phyloP scores from a whole-genome alignment of 2,329 filamentous ascomycete species.

The Curvularia verruculosa region DNA sequence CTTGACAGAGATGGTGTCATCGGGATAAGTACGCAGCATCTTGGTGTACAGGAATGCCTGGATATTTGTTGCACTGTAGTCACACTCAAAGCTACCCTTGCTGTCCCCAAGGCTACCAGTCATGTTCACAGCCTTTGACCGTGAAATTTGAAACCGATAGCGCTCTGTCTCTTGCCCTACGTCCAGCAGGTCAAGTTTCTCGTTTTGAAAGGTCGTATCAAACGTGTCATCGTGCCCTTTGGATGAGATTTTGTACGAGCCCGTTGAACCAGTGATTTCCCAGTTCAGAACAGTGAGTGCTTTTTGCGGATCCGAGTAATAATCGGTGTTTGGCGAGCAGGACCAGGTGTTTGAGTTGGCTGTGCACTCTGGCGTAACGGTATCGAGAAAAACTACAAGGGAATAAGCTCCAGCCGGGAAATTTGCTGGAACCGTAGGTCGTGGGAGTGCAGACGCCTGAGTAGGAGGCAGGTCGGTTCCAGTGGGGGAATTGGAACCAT shows the following conservation, averaged over 20 bases:
- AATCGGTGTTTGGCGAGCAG: constrained; percentile 65
- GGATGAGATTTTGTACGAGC: constrained; percentile 61
- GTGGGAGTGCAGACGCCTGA: constrained; percentile 25
- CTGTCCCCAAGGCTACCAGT: constrained; percentile 51
- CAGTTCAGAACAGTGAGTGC: constrained; percentile 64
- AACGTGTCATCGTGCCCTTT: constrained; percentile 60
- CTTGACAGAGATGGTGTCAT: constrained; percentile 28
- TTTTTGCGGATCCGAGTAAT: constrained; percentile 50
- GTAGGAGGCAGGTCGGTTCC: constrained; percentile 18
- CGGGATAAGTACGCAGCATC: constrained; percentile 50
- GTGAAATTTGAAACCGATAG: constrained; percentile 62
- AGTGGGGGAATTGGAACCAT: constrained; percentile 9
- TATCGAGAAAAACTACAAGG: constrained; percentile 64
- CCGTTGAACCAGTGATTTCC: constrained; percentile 58
- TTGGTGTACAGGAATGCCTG: constrained; percentile 67
- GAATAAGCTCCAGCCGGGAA: constrained; percentile 70
- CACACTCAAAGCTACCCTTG: constrained; percentile 61
- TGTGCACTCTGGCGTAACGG: constrained; percentile 62
- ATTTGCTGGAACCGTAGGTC: constrained; percentile 30
- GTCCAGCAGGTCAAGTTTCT: constrained; percentile 58
- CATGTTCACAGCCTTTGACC: constrained; percentile 61
- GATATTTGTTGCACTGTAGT: constrained; percentile 63
- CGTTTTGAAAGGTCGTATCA: constrained; percentile 61
- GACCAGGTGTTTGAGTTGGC: constrained; percentile 64
- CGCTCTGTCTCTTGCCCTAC: constrained; percentile 58